A percentile compares a stretch with the other conserved stretches of the same genome.
Conservation (phyloP, 148 eudicot species). For the Nepenthes mirabilis region DNA sequence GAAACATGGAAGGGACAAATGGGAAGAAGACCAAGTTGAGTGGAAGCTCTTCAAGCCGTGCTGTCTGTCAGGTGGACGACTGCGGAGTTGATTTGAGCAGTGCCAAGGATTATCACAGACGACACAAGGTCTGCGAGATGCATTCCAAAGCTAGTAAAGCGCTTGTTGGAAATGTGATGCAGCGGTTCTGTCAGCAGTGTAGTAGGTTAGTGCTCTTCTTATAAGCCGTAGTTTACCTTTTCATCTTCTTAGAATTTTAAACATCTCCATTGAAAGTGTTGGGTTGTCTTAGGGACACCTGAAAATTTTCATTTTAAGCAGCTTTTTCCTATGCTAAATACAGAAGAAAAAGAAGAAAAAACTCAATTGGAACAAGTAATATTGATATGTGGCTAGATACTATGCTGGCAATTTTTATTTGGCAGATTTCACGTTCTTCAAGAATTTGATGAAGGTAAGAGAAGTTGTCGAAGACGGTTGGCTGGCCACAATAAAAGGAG, state of each 20-base stretch:
- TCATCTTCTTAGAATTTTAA: too few relatives aligned
- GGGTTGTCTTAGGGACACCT: too few relatives aligned
- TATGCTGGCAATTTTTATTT: background rate
- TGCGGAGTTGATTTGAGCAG: constrained; percentile 61
- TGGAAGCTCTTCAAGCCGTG: constrained; percentile 35
- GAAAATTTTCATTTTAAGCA: too few relatives aligned
- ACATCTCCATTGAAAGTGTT: too few relatives aligned
- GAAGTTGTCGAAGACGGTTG: constrained; percentile 92
- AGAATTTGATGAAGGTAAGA: constrained; percentile 95
- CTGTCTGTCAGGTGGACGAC: constrained; percentile 79
- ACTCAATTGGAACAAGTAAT: background rate
- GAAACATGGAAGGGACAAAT: constrained; percentile 34
- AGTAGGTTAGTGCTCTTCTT: constrained; percentile 40
- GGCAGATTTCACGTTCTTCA: constrained; percentile 80
- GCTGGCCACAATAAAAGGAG: constrained; percentile 89
- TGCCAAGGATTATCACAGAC: constrained; percentile 80
- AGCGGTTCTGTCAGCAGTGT: constrained; percentile 97
- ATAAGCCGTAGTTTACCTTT: too few relatives aligned
- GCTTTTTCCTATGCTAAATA: too few relatives aligned
- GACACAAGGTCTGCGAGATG: constrained; percentile 83
- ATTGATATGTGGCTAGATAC: background rate
- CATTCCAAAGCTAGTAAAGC: constrained; percentile 77
- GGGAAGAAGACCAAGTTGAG: constrained; percentile 56
- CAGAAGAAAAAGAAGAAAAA: too few relatives aligned
- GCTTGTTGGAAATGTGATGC: constrained; percentile 58